phyloP scores from a whole-genome alignment of 371 early-diverging fungal genomes.

The Massospora cicadina region DNA sequence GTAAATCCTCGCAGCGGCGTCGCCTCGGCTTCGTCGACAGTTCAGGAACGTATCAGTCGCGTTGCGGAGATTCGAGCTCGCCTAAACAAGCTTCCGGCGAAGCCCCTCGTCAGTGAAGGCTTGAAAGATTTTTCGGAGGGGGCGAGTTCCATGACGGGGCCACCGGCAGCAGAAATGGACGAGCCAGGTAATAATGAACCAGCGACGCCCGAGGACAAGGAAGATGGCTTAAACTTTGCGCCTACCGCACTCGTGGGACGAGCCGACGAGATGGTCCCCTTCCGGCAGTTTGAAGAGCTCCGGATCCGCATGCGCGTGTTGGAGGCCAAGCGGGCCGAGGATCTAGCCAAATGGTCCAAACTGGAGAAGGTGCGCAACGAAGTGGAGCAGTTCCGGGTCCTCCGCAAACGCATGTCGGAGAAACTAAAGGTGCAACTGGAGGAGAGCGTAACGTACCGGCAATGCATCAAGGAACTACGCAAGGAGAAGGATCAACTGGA shows the following conservation, averaged over 20 bases:
- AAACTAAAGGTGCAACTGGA: constrained; percentile 50
- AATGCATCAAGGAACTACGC: constrained; percentile 29
- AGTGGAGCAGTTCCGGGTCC: constrained; percentile 44
- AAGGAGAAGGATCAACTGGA: constrained; percentile 44
- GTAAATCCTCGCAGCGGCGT: neutral
- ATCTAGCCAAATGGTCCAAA: constrained; percentile 49
- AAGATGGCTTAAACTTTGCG: constrained; percentile 1
- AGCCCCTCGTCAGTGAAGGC: neutral
- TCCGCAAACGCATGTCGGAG: constrained; percentile 48
- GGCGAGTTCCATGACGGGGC: neutral
- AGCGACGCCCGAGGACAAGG: neutral
- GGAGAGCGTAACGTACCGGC: constrained; percentile 42
- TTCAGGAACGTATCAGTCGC: neutral
- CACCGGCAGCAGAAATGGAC: neutral
- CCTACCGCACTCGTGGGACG: neutral
- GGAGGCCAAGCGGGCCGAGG: constrained; percentile 65
- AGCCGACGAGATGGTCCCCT: constrained; percentile 16
- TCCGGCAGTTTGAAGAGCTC: constrained; percentile 59
- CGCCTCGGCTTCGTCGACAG: neutral
- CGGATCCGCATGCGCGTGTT: constrained; percentile 57
- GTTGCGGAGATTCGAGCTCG: constrained; percentile 9
- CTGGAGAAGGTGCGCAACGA: constrained; percentile 54
- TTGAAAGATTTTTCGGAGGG: neutral
- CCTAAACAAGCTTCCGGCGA: neutral
- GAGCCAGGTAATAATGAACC: neutral